Percentiles rank a stretch among this genome's conserved stretches.
These are phyloP conservation scores for Teratosphaeria viscida DNA, from an alignment of 2,329 filamentous ascomycete genomes.

Conservation along the genomic window DNA sequence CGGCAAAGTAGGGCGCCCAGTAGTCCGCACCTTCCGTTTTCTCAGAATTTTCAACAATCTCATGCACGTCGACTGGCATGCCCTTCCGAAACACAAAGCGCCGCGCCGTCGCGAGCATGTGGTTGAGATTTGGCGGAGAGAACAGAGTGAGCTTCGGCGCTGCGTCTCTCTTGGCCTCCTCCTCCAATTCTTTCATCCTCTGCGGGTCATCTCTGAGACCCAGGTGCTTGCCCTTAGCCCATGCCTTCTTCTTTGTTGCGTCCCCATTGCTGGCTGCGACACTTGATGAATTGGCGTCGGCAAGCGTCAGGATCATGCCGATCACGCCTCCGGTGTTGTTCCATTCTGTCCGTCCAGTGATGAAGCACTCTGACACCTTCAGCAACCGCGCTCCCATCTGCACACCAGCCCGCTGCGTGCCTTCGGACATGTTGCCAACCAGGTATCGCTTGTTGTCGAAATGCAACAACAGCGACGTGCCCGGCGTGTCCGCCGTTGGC, in stretches of 20 bases:
- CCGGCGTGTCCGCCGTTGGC: conserved; percentile 79
- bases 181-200: conserved; percentile 18
- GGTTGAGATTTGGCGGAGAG: conserved; percentile 68
- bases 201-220: conserved; percentile 12
- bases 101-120: conserved; percentile 71
- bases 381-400: conserved; percentile 56
- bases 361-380: conserved; percentile 66
- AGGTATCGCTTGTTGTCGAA: conserved; percentile 76
- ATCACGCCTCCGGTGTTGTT: conserved; percentile 67
- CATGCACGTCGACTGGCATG: conserved; percentile 60
- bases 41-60: conserved; percentile 41
- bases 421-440: conserved; percentile 74
- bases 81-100: conserved; percentile 79
- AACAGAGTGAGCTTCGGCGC: conserved; percentile 51
- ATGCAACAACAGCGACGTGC: conserved; percentile 65
- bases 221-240: conserved; percentile 24
- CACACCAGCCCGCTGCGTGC: conserved; percentile 65
- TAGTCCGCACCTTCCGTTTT: conserved; percentile 19
- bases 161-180: conserved; percentile 21
- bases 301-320: conserved; percentile 74
- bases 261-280: conserved; percentile 34
- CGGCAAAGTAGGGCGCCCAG: conserved; percentile 56
- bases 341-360: conserved; percentile 72
- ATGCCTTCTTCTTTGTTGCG: conserved; percentile 32
- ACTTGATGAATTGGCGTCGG: conserved; percentile 49